These are phyloP conservation scores for Guadua angustifolia DNA, from an alignment of 176 grass and related monocot species.

Conservation along the genomic window DNA sequence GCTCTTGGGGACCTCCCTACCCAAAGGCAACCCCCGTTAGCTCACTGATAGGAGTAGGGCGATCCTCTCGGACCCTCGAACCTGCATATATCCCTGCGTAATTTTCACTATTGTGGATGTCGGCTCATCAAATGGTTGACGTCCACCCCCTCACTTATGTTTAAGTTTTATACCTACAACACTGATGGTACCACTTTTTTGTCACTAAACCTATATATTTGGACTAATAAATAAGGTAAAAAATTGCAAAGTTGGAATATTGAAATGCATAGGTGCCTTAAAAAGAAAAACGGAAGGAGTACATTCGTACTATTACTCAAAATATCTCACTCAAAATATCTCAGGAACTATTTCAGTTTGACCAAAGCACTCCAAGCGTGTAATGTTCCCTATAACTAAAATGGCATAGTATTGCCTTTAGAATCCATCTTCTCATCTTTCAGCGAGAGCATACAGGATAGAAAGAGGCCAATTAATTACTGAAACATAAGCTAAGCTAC, in stretches of 20 bases:
- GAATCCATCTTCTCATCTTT: slow-evolving; percentile 11
- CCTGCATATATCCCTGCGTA: no score
- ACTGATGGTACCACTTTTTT: background rate
- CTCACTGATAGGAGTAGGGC: no score
- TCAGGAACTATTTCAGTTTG: slow-evolving; percentile 3
- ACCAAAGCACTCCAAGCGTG: slow-evolving; percentile 20
- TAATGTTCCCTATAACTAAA: slow-evolving; percentile 12
- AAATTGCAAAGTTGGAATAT: background rate
- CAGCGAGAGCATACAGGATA: slow-evolving; percentile 11
- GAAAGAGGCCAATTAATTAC: slow-evolving; percentile 3
- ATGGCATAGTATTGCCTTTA: slow-evolving; percentile 13
- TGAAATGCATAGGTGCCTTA: background rate
- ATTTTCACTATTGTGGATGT: no score
- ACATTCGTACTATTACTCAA: background rate
- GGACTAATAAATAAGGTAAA: background rate
- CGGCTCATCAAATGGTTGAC: no score
- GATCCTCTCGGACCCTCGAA: no score
- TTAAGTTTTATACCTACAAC: no score
- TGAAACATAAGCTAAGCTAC: background rate
- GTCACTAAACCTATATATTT: background rate
- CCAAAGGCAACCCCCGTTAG: no score
- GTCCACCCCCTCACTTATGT: no score
- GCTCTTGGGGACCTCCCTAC: no score
- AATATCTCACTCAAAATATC: background rate
- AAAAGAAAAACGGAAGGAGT: background rate